A percentile compares a stretch with the other conserved stretches of the same genome.
Evolutionary conservation across 2,329 filamentous ascomycete genomes (phyloP).

Genomic region (Phyllosticta citribraziliensis): DNA sequence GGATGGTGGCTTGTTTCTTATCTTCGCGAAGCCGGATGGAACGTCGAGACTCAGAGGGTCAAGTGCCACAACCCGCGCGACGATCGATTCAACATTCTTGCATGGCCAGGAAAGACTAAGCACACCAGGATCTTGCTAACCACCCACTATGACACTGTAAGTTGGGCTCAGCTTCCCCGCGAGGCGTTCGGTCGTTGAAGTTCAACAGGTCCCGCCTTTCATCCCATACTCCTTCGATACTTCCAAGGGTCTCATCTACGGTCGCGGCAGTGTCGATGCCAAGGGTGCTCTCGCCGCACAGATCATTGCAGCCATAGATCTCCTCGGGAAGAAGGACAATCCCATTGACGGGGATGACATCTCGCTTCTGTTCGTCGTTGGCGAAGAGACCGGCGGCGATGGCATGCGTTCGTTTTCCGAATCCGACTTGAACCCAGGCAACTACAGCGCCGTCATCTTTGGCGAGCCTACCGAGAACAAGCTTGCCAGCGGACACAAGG

Average conservation of each 20-base stretch:
- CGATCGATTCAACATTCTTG: conserved; percentile 65
- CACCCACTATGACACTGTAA: conserved; percentile 68
- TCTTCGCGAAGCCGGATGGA: conserved; percentile 51
- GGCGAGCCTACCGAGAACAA: conserved; percentile 87
- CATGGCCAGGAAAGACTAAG: conserved; percentile 44
- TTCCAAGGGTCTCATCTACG: conserved; percentile 48
- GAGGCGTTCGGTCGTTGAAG: background rate
- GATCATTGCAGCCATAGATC: conserved; percentile 54
- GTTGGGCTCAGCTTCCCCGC: background rate
- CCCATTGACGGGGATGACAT: conserved; percentile 31
- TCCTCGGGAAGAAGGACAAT: conserved; percentile 33
- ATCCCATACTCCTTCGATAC: conserved; percentile 53
- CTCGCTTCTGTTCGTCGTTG: conserved; percentile 56
- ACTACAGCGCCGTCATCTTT: conserved; percentile 67
- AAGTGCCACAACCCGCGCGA: background rate
- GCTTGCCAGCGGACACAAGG: conserved; percentile 87
- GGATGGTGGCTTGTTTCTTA: conserved; percentile 60
- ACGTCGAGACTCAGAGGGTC: conserved; percentile 49
- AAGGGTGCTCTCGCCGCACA: conserved; percentile 57
- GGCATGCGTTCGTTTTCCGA: conserved; percentile 59
- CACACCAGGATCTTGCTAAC: conserved; percentile 57
- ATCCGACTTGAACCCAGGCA: conserved; percentile 29
- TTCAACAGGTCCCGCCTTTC: conserved; percentile 51
- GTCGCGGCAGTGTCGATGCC: conserved; percentile 61
- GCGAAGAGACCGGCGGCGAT: conserved; percentile 71